A percentile compares a stretch with the other conserved stretches of the same genome.
phyloP scores from a whole-genome alignment of 192 early-diverging fungal species.

The Paraglomus occultum region DNA sequence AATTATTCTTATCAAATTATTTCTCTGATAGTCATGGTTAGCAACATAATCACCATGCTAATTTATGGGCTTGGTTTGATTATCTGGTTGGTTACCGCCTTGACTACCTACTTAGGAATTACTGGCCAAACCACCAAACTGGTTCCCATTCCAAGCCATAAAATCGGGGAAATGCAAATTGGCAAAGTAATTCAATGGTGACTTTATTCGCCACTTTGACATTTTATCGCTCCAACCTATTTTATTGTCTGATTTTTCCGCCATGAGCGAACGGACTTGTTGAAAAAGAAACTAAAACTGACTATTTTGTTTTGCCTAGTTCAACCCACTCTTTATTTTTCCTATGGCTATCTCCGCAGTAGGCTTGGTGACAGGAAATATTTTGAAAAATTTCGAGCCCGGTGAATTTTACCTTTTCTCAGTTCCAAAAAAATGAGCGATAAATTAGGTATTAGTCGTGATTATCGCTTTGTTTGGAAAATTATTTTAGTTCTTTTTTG shows the following conservation, averaged over 20 bases:
- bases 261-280: background rate
- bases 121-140: conserved; percentile 16
- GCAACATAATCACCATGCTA: conserved; percentile 18
- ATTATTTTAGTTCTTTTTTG: conserved; percentile 20
- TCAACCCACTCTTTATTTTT: conserved; percentile 2
- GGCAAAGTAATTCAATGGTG: conserved; percentile 16
- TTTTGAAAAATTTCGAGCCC: no score
- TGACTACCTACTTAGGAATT: conserved; percentile 15
- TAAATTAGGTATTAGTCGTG: conserved; percentile 7
- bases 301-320: conserved; percentile 11
- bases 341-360: background rate
- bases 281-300: conserved; percentile 9
- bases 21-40: conserved; percentile 21
- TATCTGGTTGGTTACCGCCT: conserved; percentile 14
- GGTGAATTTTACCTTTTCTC: no score
- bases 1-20: conserved; percentile 17
- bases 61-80: conserved; percentile 16
- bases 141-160: conserved; percentile 13
- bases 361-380: background rate
- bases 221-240: background rate
- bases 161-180: no score
- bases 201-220: conserved; percentile 13
- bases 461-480: conserved; percentile 20
- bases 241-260: conserved; percentile 16
- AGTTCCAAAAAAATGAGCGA: conserved; percentile 19